Evolutionary conservation across 208 protist genomes (phyloP), one percentile per base, ranked within the genome.

Genomic region (Jaenimonas drosophilae): DNA sequence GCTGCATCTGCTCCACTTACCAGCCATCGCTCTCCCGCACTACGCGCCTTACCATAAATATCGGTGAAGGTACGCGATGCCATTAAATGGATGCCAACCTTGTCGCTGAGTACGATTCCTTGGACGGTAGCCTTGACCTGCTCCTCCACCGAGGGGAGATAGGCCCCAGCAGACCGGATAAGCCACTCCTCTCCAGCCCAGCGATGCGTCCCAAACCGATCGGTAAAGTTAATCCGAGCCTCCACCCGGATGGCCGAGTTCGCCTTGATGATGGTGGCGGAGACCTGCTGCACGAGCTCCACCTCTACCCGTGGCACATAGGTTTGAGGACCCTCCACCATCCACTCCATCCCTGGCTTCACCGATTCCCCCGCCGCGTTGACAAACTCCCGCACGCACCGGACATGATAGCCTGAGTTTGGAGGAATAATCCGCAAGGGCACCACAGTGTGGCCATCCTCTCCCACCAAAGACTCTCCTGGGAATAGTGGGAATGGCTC

Each of bases 401-500:
- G 68, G 3, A 97, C 71, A 40, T 91, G 71, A 19, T 94, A 74
- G 16, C 87, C 95, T 6, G 36, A 59, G 65, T 96, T 92, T 27
- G 59, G 40, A 21, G 70, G 37, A 26, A 96, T 88, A 11, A 95
- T 64, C 25, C 49, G 40, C 24, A 97, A 51, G 49, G 88, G 87
- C 17, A 70, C 56, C 5, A 89, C 49, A 36, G 49, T 60, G 26
- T 74, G 3, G 11, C 39, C 66, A 3, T 70, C 41, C 25, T 53
- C 46, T 19, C 42, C 28, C 34, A 66, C 54, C 14, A 94, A 44
- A 12, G 53, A 31, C 62, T 97, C 89, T 12, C 87, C 91, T 6
- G 95, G 95, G 48, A 94, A 83, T 11, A 97, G 67, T 9, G 93
- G 85, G 56, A 98, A 97, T 12, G 88, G 91, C n/a, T 96, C 82